phyloP scores from a whole-genome alignment of 129 eudicot genomes.

The Glebionis coronaria region DNA sequence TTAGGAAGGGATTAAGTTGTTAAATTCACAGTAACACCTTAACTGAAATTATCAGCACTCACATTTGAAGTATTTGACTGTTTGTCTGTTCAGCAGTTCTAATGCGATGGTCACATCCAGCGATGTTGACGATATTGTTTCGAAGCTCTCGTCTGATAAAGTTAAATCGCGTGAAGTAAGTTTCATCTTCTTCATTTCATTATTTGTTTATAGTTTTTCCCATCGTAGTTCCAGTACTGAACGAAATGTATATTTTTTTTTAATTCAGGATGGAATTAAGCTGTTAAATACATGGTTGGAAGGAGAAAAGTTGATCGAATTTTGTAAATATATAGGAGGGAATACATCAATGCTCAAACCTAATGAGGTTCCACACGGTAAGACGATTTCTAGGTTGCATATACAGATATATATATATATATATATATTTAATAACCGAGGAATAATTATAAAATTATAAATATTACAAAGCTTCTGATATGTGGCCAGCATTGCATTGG shows the following conservation, averaged over 20 bases:
- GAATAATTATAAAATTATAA: not conserved
- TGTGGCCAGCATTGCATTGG: not conserved
- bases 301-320: constrained; percentile 60
- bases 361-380: constrained; percentile 72
- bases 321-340: constrained; percentile 68
- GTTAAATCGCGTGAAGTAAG: constrained; percentile 81
- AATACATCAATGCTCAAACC: constrained; percentile 66
- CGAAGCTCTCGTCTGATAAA: constrained; percentile 71
- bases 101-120: constrained; percentile 60
- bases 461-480: constrained; percentile 2
- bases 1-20: too few relatives aligned
- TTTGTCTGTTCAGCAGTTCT: constrained; percentile 2
- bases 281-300: constrained; percentile 81
- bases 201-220: not conserved
- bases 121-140: constrained; percentile 74
- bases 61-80: not conserved
- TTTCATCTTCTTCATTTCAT: not conserved
- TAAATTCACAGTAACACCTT: constrained; percentile 14
- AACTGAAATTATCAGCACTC: constrained; percentile 6
- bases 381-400: constrained; percentile 22
- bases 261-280: constrained; percentile 80
- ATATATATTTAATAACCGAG: not conserved
- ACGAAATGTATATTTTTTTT: not conserved
- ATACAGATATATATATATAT: too few relatives aligned
- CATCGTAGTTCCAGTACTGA: too few relatives aligned